These are phyloP conservation scores for Tympanopsis confertula DNA, from an alignment of 2,329 filamentous ascomycete species.

Conservation along the genomic window DNA sequence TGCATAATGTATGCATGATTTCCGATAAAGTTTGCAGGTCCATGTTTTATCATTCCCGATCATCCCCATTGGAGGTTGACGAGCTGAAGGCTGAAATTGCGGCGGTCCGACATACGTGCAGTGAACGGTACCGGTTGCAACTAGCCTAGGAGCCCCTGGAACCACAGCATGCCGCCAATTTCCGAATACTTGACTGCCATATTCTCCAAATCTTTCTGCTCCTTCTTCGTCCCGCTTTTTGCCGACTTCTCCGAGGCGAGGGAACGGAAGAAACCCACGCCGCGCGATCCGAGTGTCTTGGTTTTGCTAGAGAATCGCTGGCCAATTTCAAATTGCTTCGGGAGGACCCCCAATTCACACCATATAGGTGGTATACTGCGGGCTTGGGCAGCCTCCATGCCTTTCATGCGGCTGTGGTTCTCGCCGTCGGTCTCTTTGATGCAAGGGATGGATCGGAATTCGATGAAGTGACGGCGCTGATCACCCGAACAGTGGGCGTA, in stretches of 20 bases:
- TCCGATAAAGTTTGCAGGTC: slow-evolving; percentile 18
- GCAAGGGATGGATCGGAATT: slow-evolving; percentile 15
- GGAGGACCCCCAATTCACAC: slow-evolving; percentile 15
- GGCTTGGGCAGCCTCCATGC: slow-evolving; percentile 25
- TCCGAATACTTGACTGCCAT: slow-evolving; percentile 25
- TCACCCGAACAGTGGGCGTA: slow-evolving; percentile 15
- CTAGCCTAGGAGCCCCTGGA: slow-evolving; percentile 11
- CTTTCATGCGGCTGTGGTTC: slow-evolving; percentile 22
- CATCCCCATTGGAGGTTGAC: slow-evolving; percentile 9
- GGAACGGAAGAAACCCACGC: slow-evolving; percentile 15
- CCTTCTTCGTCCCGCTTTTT: slow-evolving; percentile 19
- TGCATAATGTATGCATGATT: slow-evolving; percentile 21
- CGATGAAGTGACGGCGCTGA: slow-evolving; percentile 13
- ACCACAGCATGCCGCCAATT: slow-evolving; percentile 20
- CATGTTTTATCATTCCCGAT: slow-evolving; percentile 15
- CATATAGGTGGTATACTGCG: slow-evolving; percentile 25
- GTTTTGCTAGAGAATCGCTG: slow-evolving; percentile 9
- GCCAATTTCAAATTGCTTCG: slow-evolving; percentile 17
- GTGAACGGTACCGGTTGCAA: slow-evolving; percentile 14
- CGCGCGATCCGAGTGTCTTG: slow-evolving; percentile 15
- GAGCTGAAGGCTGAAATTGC: slow-evolving; percentile 17
- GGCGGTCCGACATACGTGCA: slow-evolving; percentile 15
- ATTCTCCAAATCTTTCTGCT: slow-evolving; percentile 23
- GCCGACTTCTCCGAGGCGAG: slow-evolving; percentile 17
- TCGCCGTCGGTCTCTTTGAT: slow-evolving; percentile 15